Conservation (phyloP, 495 filamentous ascomycete species). For the Coniosporium apollinis region DNA sequence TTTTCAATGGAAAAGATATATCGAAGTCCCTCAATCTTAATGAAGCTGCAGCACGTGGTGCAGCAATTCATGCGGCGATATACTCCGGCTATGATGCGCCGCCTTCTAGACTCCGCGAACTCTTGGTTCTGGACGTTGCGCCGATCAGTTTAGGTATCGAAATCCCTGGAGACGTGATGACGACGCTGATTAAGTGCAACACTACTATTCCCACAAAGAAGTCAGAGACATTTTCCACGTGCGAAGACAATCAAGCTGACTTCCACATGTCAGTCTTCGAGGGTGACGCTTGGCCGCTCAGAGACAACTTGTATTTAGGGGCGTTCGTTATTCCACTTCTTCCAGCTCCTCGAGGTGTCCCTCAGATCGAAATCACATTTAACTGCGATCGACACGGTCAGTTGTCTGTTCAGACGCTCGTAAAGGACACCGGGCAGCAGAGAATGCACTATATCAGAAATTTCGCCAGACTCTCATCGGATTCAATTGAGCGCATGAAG, state of each 20-base stretch:
- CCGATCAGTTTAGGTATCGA: constrained; percentile 94
- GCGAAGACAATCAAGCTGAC: constrained; percentile 98
- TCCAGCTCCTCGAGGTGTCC: too few species aligned
- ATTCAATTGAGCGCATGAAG: too few species aligned
- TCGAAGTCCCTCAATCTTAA: constrained; percentile 99
- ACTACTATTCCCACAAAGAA: constrained; percentile 99
- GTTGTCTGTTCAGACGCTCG: too few species aligned
- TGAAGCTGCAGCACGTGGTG: constrained; percentile 97
- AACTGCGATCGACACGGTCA: too few species aligned
- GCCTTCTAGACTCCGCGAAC: constrained; percentile 84
- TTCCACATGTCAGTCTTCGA: constrained; percentile 99
- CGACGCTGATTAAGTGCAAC: constrained; percentile 95
- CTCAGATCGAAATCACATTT: too few species aligned
- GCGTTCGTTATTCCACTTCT: too few species aligned
- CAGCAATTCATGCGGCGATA: constrained; percentile 95
- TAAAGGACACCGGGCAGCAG: too few species aligned
- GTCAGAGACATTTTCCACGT: constrained; percentile 98
- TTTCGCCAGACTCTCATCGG: too few species aligned
- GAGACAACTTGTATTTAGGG: too few species aligned
- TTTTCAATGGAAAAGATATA: constrained; percentile 98
- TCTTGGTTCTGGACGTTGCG: constrained; percentile 90
- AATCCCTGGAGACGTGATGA: constrained; percentile 99
- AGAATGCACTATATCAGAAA: too few species aligned
- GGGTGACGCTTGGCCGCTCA: too few species aligned
- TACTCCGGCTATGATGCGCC: constrained; percentile 92